phyloP scores from a whole-genome alignment of 164 flowering plant genomes.

The Sextonia rubra region DNA sequence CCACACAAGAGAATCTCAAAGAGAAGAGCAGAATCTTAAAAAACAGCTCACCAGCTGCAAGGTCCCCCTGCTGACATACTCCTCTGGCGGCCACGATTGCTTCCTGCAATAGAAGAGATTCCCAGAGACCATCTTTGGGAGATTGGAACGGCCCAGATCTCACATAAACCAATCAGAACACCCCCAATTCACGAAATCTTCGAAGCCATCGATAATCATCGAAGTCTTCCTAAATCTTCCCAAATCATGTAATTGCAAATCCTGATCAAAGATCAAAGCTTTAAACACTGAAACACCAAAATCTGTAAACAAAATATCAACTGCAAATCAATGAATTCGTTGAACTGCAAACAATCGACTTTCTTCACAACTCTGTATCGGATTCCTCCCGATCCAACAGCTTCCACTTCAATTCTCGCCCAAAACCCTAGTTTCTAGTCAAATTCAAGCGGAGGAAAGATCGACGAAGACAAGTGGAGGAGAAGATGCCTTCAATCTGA shows the following conservation, averaged over 20 bases:
- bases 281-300: background rate
- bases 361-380: background rate
- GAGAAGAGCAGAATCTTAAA: background rate
- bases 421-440: background rate
- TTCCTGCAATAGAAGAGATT: conserved; percentile 58
- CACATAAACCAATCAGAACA: background rate
- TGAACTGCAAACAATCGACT: background rate
- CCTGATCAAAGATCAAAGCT: background rate
- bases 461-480: background rate
- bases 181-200: background rate
- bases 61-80: conserved; percentile 56
- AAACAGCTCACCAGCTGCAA: conserved; percentile 56
- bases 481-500: background rate
- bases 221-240: background rate
- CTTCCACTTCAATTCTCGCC: background rate
- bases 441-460: background rate
- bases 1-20: background rate
- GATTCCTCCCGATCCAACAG: background rate
- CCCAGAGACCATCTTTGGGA: conserved; percentile 54
- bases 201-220: background rate
- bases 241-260: background rate
- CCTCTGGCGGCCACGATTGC: conserved; percentile 90
- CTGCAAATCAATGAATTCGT: background rate
- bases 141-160: background rate
- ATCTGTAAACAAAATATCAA: background rate